phyloP scores from a whole-genome alignment of 768 basidiomycete genomes.

The Lactarius sp. region DNA sequence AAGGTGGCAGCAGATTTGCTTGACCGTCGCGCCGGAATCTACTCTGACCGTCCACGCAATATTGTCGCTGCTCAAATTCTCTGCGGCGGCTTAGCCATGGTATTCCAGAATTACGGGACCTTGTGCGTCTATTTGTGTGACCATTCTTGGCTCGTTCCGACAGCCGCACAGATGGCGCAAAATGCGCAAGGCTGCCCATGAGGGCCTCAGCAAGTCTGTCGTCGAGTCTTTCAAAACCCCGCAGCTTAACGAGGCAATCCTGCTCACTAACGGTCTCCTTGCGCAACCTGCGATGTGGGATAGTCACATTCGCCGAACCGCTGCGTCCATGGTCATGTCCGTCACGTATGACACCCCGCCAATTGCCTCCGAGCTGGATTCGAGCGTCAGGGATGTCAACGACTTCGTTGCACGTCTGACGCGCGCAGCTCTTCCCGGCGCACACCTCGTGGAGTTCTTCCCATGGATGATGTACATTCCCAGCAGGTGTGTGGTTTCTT shows the following conservation, averaged over 20 bases:
- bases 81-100: conserved; percentile 20
- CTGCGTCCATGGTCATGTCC: conserved; percentile 23
- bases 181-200: conserved; percentile 22
- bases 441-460: conserved; percentile 24
- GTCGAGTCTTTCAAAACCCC: conserved; percentile 11
- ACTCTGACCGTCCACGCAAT: conserved; percentile 23
- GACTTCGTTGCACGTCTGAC: conserved; percentile 20
- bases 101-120: conserved; percentile 19
- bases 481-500: background rate
- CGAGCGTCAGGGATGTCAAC: conserved; percentile 18
- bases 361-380: conserved; percentile 12
- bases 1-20: conserved; percentile 28
- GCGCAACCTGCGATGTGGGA: conserved; percentile 12
- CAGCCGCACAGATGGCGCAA: conserved; percentile 20
- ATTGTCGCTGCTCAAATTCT: conserved; percentile 22
- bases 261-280: conserved; percentile 19
- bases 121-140: conserved; percentile 4
- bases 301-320: conserved; percentile 15
- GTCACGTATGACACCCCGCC: conserved; percentile 21
- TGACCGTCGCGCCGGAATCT: conserved; percentile 24
- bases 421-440: conserved; percentile 21
- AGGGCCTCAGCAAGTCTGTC: conserved; percentile 9
- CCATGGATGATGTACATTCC: conserved; percentile 26
- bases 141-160: background rate
- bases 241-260: conserved; percentile 16